These are phyloP conservation scores for Amanita rubescens DNA, from an alignment of 768 basidiomycete genomes.

Conservation along the genomic window DNA sequence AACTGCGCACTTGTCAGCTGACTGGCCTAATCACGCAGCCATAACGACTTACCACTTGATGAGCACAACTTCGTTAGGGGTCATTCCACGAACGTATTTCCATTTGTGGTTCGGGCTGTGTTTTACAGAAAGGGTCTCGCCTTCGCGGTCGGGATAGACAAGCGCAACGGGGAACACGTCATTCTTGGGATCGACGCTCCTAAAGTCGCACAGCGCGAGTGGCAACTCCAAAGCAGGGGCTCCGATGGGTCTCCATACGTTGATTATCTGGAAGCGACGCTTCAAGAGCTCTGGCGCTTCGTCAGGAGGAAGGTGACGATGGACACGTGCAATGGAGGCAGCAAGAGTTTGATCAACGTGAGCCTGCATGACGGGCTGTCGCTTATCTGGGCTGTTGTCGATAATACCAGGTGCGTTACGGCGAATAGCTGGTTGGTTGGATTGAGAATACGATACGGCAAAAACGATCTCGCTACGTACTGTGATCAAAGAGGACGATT, in stretches of 20 bases:
- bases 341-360: conserved; percentile 48
- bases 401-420: conserved; percentile 30
- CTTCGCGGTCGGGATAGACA: conserved; percentile 41
- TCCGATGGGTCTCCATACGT: conserved; percentile 52
- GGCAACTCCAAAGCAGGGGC: conserved; percentile 44
- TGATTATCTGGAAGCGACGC: conserved; percentile 50
- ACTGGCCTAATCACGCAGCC: background rate
- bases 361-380: conserved; percentile 38
- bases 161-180: conserved; percentile 40
- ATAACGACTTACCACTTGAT: conserved; percentile 41
- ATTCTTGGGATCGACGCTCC: conserved; percentile 31
- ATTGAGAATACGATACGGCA: background rate
- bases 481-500: conserved; percentile 49
- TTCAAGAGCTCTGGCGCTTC: conserved; percentile 37
- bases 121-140: conserved; percentile 44
- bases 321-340: conserved; percentile 39
- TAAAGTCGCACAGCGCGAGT: conserved; percentile 43
- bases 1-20: conserved; percentile 17
- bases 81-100: conserved; percentile 42
- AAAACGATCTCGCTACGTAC: background rate
- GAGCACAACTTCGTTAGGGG: conserved; percentile 40
- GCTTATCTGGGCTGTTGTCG: conserved; percentile 28
- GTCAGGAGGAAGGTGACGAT: conserved; percentile 39
- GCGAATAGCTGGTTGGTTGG: conserved; percentile 32
- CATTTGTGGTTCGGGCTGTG: conserved; percentile 42